Base-by-base conservation (phyloP, 352 stramenopile genomes). In the Pythium dissotocum region DNA sequence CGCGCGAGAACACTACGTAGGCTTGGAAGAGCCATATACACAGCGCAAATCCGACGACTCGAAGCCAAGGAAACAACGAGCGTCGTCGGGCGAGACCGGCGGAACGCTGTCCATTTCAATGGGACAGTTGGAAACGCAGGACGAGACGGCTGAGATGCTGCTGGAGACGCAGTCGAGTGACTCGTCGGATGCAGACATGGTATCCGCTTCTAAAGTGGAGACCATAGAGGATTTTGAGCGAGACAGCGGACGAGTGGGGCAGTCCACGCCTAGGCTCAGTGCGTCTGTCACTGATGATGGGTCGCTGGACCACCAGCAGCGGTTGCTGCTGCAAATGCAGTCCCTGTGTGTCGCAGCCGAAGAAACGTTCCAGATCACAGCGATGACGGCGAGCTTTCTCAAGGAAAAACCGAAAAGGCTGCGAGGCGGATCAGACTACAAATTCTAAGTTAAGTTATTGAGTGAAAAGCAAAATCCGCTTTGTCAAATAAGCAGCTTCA, bases 311-410 rank as follows among this genome's bases (percentile, higher is more conserved):
- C 32, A 61, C 2, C 55, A 61, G 9, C 55, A 61, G 55, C 55
- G 26, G 9, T 26, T 56, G 30, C 53, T 59, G 30, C 9, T 46
- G 53, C 30, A 59, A 44, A 42, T 59, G 53, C 28, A 53, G 26
- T 42, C 59, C 49, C 60, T 66, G 21, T 66, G 60, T 21, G 32
- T 52, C 49, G 52, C 61, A 3, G 61, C 61, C 28, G 61, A 67
- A 32, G 24, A 61, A 33, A 60, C 61, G 12, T 67, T 56, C 53
- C 61, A 67, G 21, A 67, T 67, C 61, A 61, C 61, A 48, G 52
- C 52, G 28, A 21, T 57, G 16, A 44, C 16, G 4, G 40, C 24
- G 3, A 67, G 60, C 32, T 38, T 28, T 9, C 18, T 66, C 44
- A 35, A 54, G 6, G 48, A 66, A 24, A n/a, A 44, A 18, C 44